Evolutionary conservation across 495 filamentous ascomycete genomes (phyloP).

Genomic region (Penicillium flavigenum): DNA sequence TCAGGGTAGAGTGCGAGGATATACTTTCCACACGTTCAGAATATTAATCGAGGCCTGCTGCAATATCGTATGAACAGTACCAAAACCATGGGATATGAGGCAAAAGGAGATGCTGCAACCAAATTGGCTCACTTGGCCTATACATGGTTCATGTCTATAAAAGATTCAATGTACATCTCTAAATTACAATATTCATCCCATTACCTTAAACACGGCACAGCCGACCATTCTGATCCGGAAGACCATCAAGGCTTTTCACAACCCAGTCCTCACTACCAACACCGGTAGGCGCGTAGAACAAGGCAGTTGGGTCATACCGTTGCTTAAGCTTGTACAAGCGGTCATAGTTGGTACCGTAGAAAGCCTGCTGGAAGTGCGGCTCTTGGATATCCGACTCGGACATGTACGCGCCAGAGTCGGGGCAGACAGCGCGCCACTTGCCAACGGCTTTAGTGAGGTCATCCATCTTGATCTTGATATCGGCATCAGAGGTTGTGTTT

Average conservation of each 20-base stretch:
- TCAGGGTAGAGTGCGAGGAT: no score
- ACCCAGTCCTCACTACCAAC: constrained; percentile 56
- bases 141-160: background rate
- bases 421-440: constrained; percentile 49
- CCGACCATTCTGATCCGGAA: constrained; percentile 38
- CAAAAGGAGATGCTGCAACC: no score
- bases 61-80: no score
- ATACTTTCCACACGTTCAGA: no score
- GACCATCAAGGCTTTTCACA: constrained; percentile 30
- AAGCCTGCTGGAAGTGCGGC: constrained; percentile 61
- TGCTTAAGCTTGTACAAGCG: constrained; percentile 52
- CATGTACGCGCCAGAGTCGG: constrained; percentile 39
- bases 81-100: no score
- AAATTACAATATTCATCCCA: background rate
- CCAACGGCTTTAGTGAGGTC: constrained; percentile 43
- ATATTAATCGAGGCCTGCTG: no score
- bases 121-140: background rate
- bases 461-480: constrained; percentile 24
- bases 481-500: constrained; percentile 16
- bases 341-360: constrained; percentile 58
- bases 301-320: constrained; percentile 50
- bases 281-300: constrained; percentile 56
- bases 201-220: constrained; percentile 28
- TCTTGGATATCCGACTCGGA: constrained; percentile 55
- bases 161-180: background rate